phyloP scores from a whole-genome alignment of 495 filamentous ascomycete species.

The Penicillium bovifimosum region DNA sequence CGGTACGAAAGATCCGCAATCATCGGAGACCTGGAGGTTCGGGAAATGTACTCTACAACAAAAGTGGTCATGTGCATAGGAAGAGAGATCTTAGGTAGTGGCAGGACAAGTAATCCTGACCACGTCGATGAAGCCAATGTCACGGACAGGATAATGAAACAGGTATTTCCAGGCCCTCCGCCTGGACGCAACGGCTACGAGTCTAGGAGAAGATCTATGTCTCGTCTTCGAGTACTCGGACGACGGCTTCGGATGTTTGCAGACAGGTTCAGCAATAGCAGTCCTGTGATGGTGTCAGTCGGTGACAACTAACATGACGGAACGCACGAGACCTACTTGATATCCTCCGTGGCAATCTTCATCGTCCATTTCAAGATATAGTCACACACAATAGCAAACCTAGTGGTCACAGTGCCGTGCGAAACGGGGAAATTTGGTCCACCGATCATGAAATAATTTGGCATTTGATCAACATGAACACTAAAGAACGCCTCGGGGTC shows the following conservation, averaged over 20 bases:
- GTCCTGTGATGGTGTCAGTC: no score
- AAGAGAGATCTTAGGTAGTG: not conserved
- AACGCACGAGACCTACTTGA: slow-evolving; percentile 24
- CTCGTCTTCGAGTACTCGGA: not conserved
- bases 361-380: slow-evolving; percentile 35
- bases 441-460: slow-evolving; percentile 47
- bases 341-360: slow-evolving; percentile 40
- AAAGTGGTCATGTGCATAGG: not conserved
- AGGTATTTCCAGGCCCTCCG: not conserved
- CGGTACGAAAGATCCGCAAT: no score
- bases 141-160: not conserved
- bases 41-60: not conserved
- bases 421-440: slow-evolving; percentile 52
- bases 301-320: no score
- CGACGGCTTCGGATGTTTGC: not conserved
- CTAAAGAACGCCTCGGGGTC: slow-evolving; percentile 34
- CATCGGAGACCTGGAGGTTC: no score
- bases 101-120: not conserved
- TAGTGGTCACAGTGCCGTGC: slow-evolving; percentile 45
- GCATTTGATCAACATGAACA: slow-evolving; percentile 32
- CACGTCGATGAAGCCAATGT: not conserved
- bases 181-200: not conserved
- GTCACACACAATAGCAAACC: slow-evolving; percentile 25
- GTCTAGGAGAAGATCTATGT: not conserved
- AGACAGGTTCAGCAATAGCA: not conserved